These are phyloP conservation scores for Cyberlindnera nakhonratchasimensis DNA, from an alignment of 805 yeast species.

Conservation along the genomic window DNA sequence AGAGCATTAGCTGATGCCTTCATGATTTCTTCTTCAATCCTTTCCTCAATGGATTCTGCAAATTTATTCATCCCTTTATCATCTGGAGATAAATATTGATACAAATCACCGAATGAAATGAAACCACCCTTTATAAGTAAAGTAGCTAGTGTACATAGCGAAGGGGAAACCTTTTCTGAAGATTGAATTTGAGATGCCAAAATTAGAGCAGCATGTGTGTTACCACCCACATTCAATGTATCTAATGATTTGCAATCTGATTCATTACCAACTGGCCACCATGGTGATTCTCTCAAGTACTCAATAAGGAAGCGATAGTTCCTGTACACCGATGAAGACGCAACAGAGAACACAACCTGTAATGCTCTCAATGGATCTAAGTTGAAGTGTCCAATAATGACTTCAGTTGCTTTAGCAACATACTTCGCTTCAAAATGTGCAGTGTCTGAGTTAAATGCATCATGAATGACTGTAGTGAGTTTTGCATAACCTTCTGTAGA, in stretches of 20 bases:
- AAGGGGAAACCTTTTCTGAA: conserved; percentile 30
- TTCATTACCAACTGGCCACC: conserved; percentile 55
- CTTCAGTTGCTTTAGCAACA: conserved; percentile 46
- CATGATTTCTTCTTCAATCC: conserved; percentile 52
- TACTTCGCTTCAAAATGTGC: conserved; percentile 40
- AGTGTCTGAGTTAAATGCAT: conserved; percentile 40
- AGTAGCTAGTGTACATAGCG: conserved; percentile 38
- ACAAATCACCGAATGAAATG: conserved; percentile 59
- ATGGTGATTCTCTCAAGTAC: conserved; percentile 51
- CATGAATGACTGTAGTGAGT: conserved; percentile 46
- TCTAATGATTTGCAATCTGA: conserved; percentile 34
- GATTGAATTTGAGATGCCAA: conserved; percentile 43
- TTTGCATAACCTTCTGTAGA: conserved; percentile 77
- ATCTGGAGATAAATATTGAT: conserved; percentile 51
- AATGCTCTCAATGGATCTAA: conserved; percentile 71
- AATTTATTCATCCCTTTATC: conserved; percentile 44
- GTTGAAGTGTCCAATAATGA: conserved; percentile 68
- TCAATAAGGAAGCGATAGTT: conserved; percentile 45
- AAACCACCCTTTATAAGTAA: conserved; percentile 64
- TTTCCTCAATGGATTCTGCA: conserved; percentile 42
- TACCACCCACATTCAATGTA: conserved; percentile 48
- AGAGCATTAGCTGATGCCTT: conserved; percentile 71
- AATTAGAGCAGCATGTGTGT: conserved; percentile 49
- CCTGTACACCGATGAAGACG: conserved; percentile 40
- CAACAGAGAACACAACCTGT: conserved; percentile 57